Base-by-base conservation (phyloP, 2,329 filamentous ascomycete species). In the Dactylellina leptospora region DNA sequence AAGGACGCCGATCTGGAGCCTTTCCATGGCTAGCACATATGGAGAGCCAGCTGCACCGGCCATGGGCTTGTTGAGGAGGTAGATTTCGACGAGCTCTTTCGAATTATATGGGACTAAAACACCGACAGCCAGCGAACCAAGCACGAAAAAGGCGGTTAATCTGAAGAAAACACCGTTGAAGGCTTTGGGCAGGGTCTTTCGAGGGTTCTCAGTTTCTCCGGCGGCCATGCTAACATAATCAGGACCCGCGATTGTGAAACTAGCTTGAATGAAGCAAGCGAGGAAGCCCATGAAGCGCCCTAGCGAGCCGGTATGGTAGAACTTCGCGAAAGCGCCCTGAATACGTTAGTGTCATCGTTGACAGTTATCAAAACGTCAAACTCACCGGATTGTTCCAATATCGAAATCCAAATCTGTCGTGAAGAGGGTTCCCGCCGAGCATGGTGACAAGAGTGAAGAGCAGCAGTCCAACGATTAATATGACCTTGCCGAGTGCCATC, bases 91-190 rank as follows among this genome's bases (percentile, higher is more conserved):
- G 74, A 93, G 83, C 5, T 83, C 82, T 0, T 81, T 75, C 75
- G 93, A 86, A 70, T 91, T 83, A 78, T 89, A 89, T 1, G 91
- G 85, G 36, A 93, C 86, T 20, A 91, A 78, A 53, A 92, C 88
- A 6, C 90, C 89, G 3, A 92, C 87, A 18, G 85, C 86, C 1
- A 95, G 82, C 0, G 89, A 87, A 1, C 90, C 90, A 1, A 92
- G 84, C 38, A 91, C 85, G 80, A 92, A 93, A 79, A 93, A 93
- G 1, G 85, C 81, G 0, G 88, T 88, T 28, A 93, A 81, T 28
- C 91, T 88, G 79, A 90, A 92, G 79, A 93, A 92, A 0, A 93
- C 90, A 51, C 88, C 87, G 71, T 91, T 91, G 80, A 87, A 92
- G 0, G 90, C 90, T 40, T 85, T 86, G 0, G 90, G 90, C 79